Percentiles rank a stretch among this genome's conserved stretches.
phyloP scores from a whole-genome alignment of 768 basidiomycete species.

The Pisolithus tinctorius region DNA sequence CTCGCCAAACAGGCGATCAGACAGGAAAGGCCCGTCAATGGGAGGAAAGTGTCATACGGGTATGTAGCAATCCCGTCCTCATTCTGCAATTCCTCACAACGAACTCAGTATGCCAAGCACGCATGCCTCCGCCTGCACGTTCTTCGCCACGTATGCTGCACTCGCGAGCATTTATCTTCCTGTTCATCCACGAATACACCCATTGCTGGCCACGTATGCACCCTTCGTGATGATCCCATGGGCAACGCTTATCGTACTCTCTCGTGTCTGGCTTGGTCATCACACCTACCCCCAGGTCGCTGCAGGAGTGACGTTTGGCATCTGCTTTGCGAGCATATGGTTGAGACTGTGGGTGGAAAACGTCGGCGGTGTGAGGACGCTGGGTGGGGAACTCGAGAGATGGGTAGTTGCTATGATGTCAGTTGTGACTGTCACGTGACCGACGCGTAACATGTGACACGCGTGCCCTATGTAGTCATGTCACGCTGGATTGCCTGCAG shows the following conservation, averaged over 20 bases:
- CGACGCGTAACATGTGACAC: conserved; percentile 20
- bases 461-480: conserved; percentile 10
- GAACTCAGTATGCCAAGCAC: conserved; percentile 73
- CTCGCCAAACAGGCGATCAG: conserved; percentile 51
- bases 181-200: conserved; percentile 47
- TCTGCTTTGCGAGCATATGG: conserved; percentile 47
- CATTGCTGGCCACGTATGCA: conserved; percentile 12
- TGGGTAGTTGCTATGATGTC: background rate
- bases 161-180: conserved; percentile 55
- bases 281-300: conserved; percentile 67
- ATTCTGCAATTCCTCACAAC: too few relatives aligned
- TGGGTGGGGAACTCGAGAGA: conserved; percentile 12
- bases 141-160: conserved; percentile 53
- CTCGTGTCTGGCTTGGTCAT: conserved; percentile 70
- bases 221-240: conserved; percentile 51
- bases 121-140: conserved; percentile 65
- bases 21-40: conserved; percentile 53
- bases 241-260: conserved; percentile 49
- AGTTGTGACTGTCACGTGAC: conserved; percentile 14
- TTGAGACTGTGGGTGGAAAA: conserved; percentile 48
- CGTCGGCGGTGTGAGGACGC: conserved; percentile 14
- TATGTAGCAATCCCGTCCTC: conserved; percentile 25
- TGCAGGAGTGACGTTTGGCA: conserved; percentile 52
- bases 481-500: conserved; percentile 3
- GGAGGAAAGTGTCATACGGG: conserved; percentile 61